Base-by-base conservation (phyloP, 176 grass and related monocot species). In the Pontederia crassipes region DNA sequence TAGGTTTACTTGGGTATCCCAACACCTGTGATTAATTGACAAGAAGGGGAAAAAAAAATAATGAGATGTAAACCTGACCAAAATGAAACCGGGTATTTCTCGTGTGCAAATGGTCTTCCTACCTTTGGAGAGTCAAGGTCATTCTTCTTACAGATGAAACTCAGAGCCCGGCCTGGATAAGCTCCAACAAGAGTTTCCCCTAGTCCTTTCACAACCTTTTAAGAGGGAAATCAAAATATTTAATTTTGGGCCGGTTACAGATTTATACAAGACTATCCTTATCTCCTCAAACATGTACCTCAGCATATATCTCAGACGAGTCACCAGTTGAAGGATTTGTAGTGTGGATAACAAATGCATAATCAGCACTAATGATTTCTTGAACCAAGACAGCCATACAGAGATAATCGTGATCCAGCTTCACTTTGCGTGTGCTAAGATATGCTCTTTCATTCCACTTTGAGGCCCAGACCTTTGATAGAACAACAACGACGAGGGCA, bases 381-480 rank as follows among this genome's bases (percentile, higher is more conserved):
- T 98, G 93, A 66, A 98, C 84, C 59, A 98, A 79, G 60, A 98
- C 87, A 78, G 93, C 93, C 93, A 98, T 92, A 27, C 79, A 88
- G 47, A 98, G 77, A 76, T 81, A 92, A 2, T 89, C 93, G 61
- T 98, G 93, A 86, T 98, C 79, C 4, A 98, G 59, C 68, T 98
- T 98, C 60, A 92, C 93, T 72, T 92, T 98, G 18, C 93, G 81
- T 0, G 82, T 89, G 71, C 93, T 98, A 64, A 98, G 92, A 66
- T 85, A 98, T 74, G 93, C 93, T 79, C 93, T 92, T 77, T 98
- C 93, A 11, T 92, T 98, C 93, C 93, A 98, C 75, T 98, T 98
- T 71, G 93, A 98, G 28, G 81, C 87, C 93, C 93, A 98, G 8
- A 98, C 93, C 93, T 98, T 24, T 70, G 48, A 77, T 64, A 14